Conservation (phyloP, 441 rosid genomes). For the Euphorbia schlechtendalii region DNA sequence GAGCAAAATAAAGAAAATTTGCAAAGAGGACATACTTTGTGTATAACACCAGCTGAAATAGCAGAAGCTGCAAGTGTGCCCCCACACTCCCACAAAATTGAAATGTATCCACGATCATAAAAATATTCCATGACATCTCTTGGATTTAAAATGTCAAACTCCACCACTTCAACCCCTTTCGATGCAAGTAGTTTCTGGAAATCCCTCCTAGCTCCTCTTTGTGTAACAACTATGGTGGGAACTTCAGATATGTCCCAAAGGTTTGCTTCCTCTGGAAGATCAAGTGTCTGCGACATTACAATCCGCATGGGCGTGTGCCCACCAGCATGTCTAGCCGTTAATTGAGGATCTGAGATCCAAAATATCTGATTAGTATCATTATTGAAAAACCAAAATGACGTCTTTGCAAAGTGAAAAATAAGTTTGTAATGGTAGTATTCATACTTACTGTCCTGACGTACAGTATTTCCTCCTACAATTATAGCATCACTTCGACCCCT, state of each 20-base stretch:
- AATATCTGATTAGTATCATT: conserved; percentile 13
- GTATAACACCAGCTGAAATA: conserved; percentile 75
- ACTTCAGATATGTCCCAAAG: conserved; percentile 84
- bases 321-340: conserved; percentile 84
- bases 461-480: conserved; percentile 87
- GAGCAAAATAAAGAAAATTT: too few species aligned
- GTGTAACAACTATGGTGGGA: conserved; percentile 75
- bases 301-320: conserved; percentile 74
- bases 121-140: conserved; percentile 94
- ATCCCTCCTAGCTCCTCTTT: conserved; percentile 85
- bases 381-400: background rate
- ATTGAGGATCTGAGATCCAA: conserved; percentile 58
- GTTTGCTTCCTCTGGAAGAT: conserved; percentile 81
- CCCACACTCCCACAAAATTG: conserved; percentile 91
- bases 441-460: conserved; percentile 69
- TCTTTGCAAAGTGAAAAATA: too few species aligned
- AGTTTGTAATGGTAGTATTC: background rate
- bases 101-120: conserved; percentile 79
- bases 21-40: conserved; percentile 44
- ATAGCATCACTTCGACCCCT: conserved; percentile 87
- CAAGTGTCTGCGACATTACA: conserved; percentile 72
- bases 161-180: conserved; percentile 90
- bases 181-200: conserved; percentile 74
- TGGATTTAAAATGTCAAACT: conserved; percentile 84
- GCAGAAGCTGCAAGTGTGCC: conserved; percentile 92